Evolutionary conservation across 805 yeast species (phyloP).

Genomic region (Candida caryicola): DNA sequence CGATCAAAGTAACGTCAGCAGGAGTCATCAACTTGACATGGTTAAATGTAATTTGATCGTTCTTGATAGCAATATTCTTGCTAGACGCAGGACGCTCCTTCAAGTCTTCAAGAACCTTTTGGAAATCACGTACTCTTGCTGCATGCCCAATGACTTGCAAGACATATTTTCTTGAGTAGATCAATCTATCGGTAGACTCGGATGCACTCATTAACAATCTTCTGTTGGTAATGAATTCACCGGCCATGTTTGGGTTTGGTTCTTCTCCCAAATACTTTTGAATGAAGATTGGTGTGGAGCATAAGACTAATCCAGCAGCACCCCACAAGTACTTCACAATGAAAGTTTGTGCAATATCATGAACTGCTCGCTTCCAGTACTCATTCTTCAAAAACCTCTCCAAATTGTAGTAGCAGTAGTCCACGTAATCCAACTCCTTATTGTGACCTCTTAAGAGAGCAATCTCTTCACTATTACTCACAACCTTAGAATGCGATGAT

Average conservation of each 20-base stretch:
- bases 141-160: conserved; percentile 85
- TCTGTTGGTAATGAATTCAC: conserved; percentile 87
- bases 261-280: conserved; percentile 48
- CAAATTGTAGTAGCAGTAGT: conserved; percentile 75
- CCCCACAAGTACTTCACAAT: conserved; percentile 94
- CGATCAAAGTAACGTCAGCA: conserved; percentile 67
- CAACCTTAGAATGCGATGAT: conserved; percentile 76
- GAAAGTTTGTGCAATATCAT: conserved; percentile 83
- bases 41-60: conserved; percentile 64
- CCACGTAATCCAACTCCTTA: conserved; percentile 73
- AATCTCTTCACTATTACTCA: conserved; percentile 78
- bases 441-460: conserved; percentile 81
- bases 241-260: conserved; percentile 52
- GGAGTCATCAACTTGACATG: conserved; percentile 85
- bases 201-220: conserved; percentile 80
- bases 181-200: conserved; percentile 82
- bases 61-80: conserved; percentile 28
- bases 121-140: conserved; percentile 66
- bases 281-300: conserved; percentile 85
- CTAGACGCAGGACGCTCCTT: conserved; percentile 10
- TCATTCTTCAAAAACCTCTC: conserved; percentile 76
- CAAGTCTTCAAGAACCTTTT: conserved; percentile 54
- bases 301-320: conserved; percentile 84
- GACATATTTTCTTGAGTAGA: conserved; percentile 78
- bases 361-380: conserved; percentile 70